These are phyloP conservation scores for Citrus sp. DNA, from an alignment of 345 rosid species.

Conservation along the genomic window DNA sequence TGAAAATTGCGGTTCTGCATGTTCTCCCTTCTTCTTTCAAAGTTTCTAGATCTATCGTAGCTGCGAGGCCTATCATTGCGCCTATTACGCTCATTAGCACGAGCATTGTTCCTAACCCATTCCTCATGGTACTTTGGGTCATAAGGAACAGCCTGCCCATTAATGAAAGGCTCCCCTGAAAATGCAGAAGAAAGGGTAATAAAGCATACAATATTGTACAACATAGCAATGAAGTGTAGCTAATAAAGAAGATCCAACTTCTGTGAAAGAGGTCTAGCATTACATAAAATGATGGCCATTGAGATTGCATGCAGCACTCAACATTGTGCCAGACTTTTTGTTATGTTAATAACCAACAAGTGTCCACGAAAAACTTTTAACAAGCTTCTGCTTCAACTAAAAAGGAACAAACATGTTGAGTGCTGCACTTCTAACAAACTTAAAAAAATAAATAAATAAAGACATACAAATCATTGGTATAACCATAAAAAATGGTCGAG, in stretches of 20 bases:
- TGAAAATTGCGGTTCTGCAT: slow-evolving; percentile 27
- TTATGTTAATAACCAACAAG: background rate
- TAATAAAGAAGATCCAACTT: background rate
- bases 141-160: slow-evolving; percentile 94
- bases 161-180: slow-evolving; percentile 89
- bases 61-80: slow-evolving; percentile 81
- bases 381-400: background rate
- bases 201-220: background rate
- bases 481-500: background rate
- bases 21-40: slow-evolving; percentile 88
- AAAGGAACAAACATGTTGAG: background rate
- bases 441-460: background rate
- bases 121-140: slow-evolving; percentile 97
- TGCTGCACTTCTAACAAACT: background rate
- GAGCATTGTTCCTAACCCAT: slow-evolving; percentile 90
- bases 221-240: background rate
- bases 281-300: background rate
- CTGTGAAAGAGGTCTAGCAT: background rate
- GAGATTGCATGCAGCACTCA: background rate
- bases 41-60: slow-evolving; percentile 78
- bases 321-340: background rate
- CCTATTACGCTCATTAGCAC: slow-evolving; percentile 86
- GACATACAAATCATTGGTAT: background rate
- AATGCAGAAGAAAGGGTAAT: background rate
- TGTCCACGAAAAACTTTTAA: background rate